Evolutionary conservation across 495 filamentous ascomycete species (phyloP).

Genomic region (Copromyces sp.): DNA sequence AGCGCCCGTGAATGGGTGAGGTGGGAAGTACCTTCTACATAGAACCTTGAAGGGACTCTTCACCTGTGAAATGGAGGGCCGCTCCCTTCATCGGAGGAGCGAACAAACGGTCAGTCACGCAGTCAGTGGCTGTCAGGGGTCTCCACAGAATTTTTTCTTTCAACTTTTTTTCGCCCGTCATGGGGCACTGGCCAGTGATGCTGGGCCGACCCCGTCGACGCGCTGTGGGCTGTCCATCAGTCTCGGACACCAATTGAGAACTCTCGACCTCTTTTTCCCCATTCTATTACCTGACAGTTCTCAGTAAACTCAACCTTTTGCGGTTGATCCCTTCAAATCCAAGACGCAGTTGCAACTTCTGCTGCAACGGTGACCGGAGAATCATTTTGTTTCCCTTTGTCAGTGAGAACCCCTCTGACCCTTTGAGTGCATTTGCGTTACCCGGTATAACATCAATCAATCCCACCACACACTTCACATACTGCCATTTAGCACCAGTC

Average conservation of each 20-base stretch:
- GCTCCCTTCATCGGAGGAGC: neutral
- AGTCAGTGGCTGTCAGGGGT: neutral
- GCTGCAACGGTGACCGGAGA: neutral
- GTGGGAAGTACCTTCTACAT: neutral
- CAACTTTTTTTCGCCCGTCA: conserved; percentile 13
- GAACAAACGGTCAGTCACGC: neutral
- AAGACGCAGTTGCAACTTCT: neutral
- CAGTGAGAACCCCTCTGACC: neutral
- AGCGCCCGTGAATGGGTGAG: neutral
- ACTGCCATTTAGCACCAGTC: conserved; percentile 1
- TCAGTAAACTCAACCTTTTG: neutral
- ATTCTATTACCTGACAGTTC: neutral
- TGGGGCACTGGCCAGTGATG: conserved; percentile 6
- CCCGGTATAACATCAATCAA: neutral
- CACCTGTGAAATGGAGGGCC: too few relatives aligned
- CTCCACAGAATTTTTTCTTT: conserved; percentile 25
- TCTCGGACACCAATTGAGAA: neutral
- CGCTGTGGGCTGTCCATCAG: neutral
- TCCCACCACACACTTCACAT: neutral
- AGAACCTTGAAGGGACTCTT: neutral
- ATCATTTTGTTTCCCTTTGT: neutral
- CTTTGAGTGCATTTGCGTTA: neutral
- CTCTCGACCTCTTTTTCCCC: neutral
- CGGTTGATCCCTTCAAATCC: neutral
- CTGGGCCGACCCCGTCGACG: neutral